A percentile compares a stretch with the other conserved stretches of the same genome.
phyloP scores from a whole-genome alignment of 495 filamentous ascomycete genomes.

The Aspergillus campestris region DNA sequence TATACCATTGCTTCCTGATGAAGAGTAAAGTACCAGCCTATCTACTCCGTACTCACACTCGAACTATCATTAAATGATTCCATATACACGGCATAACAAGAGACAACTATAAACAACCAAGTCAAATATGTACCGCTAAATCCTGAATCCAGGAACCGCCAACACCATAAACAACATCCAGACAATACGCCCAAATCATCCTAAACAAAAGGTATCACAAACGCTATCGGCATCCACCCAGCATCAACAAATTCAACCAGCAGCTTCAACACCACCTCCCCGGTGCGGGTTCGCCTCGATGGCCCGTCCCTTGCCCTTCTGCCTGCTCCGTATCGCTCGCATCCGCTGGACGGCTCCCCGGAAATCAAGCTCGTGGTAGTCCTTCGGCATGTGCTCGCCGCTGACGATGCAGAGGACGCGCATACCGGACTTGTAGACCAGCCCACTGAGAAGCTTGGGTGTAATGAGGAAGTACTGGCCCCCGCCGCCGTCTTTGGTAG shows the following conservation, averaged over 20 bases:
- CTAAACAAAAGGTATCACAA: constrained; percentile 9
- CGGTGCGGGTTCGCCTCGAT: constrained; percentile 4
- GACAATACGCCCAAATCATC: not conserved
- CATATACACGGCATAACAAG: too few relatives aligned
- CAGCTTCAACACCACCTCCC: constrained; percentile 14
- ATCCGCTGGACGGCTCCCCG: constrained; percentile 22
- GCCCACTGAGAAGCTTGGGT: constrained; percentile 81
- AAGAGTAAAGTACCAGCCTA: too few relatives aligned
- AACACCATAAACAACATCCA: constrained; percentile 1
- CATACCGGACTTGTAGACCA: constrained; percentile 85
- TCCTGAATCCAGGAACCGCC: not conserved
- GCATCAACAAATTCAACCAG: constrained; percentile 13
- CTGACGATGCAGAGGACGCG: constrained; percentile 87
- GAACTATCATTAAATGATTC: too few relatives aligned
- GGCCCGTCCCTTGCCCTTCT: constrained; percentile 12
- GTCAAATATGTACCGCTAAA: too few relatives aligned
- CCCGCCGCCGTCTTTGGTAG: constrained; percentile 22
- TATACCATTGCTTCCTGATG: too few relatives aligned
- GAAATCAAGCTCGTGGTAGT: constrained; percentile 30
- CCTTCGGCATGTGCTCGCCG: constrained; percentile 77
- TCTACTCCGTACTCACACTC: too few relatives aligned
- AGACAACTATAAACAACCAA: too few relatives aligned
- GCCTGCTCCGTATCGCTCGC: constrained; percentile 14
- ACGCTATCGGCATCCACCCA: not conserved
- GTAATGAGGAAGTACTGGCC: constrained; percentile 92